Evolutionary conservation across 495 filamentous ascomycete species (phyloP).

Genomic region (Penicillium verhagenii): DNA sequence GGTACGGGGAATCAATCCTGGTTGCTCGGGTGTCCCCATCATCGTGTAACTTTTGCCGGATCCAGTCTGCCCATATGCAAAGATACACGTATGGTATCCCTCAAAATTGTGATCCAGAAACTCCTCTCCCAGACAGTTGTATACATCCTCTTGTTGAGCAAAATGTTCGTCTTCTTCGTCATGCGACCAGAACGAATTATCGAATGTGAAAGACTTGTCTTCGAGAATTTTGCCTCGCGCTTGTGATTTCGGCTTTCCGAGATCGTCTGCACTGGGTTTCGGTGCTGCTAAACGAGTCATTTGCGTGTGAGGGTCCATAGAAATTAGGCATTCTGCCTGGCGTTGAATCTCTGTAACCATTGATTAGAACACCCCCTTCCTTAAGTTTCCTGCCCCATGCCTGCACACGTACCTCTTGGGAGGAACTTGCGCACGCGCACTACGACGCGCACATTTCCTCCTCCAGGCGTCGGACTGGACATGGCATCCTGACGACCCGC

Average conservation of each 20-base stretch:
- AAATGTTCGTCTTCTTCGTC: conserved; percentile 70
- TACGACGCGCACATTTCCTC: conserved; percentile 92
- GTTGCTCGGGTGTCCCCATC: conserved; percentile 90
- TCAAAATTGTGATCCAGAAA: conserved; percentile 99
- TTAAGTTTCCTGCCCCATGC: neutral
- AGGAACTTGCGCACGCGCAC: conserved; percentile 90
- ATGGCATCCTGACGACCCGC: conserved; percentile 29
- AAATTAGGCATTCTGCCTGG: conserved; percentile 78
- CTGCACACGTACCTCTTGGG: conserved; percentile 65
- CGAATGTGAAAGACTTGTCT: conserved; percentile 90
- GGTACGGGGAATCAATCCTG: conserved; percentile 93
- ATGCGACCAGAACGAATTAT: conserved; percentile 98
- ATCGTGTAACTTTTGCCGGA: conserved; percentile 98
- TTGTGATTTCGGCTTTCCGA: conserved; percentile 64
- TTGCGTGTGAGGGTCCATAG: conserved; percentile 85
- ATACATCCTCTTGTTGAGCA: conserved; percentile 87
- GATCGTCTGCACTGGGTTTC: conserved; percentile 60
- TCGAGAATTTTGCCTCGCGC: conserved; percentile 72
- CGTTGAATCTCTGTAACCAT: conserved; percentile 67
- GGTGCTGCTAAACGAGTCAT: conserved; percentile 68
- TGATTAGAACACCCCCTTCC: neutral
- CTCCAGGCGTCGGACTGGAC: conserved; percentile 51
- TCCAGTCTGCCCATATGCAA: conserved; percentile 97
- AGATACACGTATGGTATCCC: conserved; percentile 98
- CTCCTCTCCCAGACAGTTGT: conserved; percentile 91